A percentile compares a stretch with the other conserved stretches of the same genome.
Conservation (phyloP, 2,329 filamentous ascomycete species). For the Colletotrichum shisoi region DNA sequence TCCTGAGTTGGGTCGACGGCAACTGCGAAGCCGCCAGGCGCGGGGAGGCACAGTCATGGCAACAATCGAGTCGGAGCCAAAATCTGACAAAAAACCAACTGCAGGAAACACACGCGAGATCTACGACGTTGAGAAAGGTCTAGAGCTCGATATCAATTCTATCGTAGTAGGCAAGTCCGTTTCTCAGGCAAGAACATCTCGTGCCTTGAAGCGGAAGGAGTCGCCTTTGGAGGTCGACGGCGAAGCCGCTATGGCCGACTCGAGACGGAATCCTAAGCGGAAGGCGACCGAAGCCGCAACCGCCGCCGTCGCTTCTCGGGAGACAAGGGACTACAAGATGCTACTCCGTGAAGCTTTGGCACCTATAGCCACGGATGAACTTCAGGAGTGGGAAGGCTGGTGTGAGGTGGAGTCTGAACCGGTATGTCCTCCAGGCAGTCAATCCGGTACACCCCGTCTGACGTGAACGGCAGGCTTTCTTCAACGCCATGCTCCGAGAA, state of each 20-base stretch:
- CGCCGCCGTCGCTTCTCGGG: conserved; percentile 4
- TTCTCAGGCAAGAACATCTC: neutral
- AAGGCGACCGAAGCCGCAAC: conserved; percentile 52
- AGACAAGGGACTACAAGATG: conserved; percentile 46
- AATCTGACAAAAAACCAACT: neutral
- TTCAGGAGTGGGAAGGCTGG: conserved; percentile 73
- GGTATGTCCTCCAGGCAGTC: conserved; percentile 56
- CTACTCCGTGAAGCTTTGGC: conserved; percentile 57
- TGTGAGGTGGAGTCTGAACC: conserved; percentile 90
- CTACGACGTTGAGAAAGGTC: conserved; percentile 4
- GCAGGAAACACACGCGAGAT: neutral
- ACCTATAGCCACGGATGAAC: conserved; percentile 61
- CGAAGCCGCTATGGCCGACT: conserved; percentile 29
- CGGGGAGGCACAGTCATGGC: neutral
- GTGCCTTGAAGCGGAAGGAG: conserved; percentile 28
- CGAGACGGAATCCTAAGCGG: conserved; percentile 55
- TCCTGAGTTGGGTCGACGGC: neutral
- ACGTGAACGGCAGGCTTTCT: conserved; percentile 68
- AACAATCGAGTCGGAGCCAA: neutral
- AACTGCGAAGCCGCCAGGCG: conserved; percentile 27
- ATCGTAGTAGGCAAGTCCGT: neutral
- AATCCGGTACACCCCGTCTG: neutral
- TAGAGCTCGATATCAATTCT: neutral
- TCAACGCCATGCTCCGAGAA: conserved; percentile 82
- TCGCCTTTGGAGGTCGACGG: conserved; percentile 17